Percentiles rank a stretch among this genome's conserved stretches.
phyloP scores from a whole-genome alignment of 192 early-diverging fungal species.

The Kappamyces sp. region DNA sequence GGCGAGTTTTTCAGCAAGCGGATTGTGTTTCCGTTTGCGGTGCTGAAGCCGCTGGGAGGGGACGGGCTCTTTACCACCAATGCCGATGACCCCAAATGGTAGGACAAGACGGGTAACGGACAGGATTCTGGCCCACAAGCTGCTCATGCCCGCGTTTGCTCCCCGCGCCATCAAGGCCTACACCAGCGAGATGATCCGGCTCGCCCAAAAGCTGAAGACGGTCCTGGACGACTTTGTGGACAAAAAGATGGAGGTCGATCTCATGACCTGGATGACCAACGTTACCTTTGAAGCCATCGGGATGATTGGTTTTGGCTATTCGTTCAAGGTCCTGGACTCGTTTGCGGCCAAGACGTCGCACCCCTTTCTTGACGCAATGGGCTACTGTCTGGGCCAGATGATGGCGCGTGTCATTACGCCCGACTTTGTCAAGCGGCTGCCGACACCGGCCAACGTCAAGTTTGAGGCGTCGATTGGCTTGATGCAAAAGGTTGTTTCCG shows the following conservation, averaged over 20 bases:
- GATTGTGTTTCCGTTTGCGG: constrained; percentile 27
- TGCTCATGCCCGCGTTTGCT: constrained; percentile 54
- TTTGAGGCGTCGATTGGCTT: constrained; percentile 30
- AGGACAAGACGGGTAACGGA: not conserved
- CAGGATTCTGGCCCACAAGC: constrained; percentile 39
- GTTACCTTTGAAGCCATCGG: constrained; percentile 55
- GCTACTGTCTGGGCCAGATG: constrained; percentile 29
- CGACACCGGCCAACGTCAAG: constrained; percentile 29
- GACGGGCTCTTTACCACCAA: constrained; percentile 46
- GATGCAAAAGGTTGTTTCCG: constrained; percentile 43
- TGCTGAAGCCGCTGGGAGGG: constrained; percentile 40
- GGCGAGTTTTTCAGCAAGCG: constrained; percentile 49
- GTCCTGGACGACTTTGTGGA: constrained; percentile 28
- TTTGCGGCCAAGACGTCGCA: constrained; percentile 17
- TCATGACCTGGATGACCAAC: constrained; percentile 47
- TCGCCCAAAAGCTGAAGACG: constrained; percentile 26
- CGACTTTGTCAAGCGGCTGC: constrained; percentile 39
- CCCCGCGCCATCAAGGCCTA: constrained; percentile 36
- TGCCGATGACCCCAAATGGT: constrained; percentile 46
- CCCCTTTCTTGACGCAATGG: constrained; percentile 35
- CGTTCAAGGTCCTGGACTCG: constrained; percentile 38
- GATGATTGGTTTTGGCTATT: constrained; percentile 49
- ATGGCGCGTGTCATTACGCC: constrained; percentile 24
- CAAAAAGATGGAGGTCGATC: constrained; percentile 25
- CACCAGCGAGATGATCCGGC: constrained; percentile 32